These are phyloP conservation scores for Flaveria robusta DNA, from an alignment of 129 eudicot genomes.

Conservation along the genomic window DNA sequence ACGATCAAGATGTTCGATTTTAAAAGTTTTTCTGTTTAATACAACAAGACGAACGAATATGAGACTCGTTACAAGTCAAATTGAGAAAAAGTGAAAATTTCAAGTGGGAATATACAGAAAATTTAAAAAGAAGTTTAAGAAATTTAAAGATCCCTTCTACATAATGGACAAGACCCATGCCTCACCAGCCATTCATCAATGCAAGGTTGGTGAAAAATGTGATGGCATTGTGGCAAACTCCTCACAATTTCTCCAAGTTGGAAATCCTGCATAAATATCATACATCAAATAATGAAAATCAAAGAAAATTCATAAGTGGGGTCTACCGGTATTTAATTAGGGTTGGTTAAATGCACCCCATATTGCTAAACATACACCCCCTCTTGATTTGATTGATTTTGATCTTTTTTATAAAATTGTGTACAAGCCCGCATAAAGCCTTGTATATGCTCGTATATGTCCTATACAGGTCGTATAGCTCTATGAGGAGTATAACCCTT, in stretches of 20 bases:
- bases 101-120: constrained; percentile 42
- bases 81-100: constrained; percentile 27
- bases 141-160: constrained; percentile 74
- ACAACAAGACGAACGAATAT: constrained; percentile 23
- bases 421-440: too few relatives aligned
- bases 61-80: constrained; percentile 17
- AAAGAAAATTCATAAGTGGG: constrained; percentile 24
- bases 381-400: too few relatives aligned
- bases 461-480: too few relatives aligned
- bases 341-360: too few relatives aligned
- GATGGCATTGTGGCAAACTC: constrained; percentile 92
- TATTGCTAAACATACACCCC: too few relatives aligned
- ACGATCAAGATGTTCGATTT: not conserved
- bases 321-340: not conserved
- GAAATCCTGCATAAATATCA: constrained; percentile 60
- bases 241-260: constrained; percentile 83
- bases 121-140: not conserved
- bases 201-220: constrained; percentile 98
- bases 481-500: too few relatives aligned
- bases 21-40: constrained; percentile 8
- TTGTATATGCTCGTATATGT: too few relatives aligned
- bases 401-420: too few relatives aligned
- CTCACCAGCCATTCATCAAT: constrained; percentile 92
- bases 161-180: constrained; percentile 94
- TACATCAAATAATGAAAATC: not conserved